These are phyloP conservation scores for Jacaranda copaia DNA, from an alignment of 257 asterid genomes.

Conservation along the genomic window DNA sequence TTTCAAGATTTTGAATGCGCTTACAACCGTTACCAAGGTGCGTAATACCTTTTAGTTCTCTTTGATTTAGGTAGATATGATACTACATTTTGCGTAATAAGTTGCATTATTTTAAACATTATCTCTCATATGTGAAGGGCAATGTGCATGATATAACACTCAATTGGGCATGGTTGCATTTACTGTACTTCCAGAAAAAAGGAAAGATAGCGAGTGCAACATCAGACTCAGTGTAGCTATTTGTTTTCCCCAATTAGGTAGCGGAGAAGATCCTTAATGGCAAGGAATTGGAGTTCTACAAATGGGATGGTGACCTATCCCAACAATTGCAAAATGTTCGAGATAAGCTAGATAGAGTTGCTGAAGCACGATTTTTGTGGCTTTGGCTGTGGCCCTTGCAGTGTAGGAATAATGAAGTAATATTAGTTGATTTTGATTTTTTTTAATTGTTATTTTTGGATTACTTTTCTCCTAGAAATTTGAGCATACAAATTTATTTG, in stretches of 20 bases:
- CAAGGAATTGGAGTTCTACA: constrained; percentile 90
- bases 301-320: constrained; percentile 88
- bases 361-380: constrained; percentile 79
- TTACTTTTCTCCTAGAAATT: no score
- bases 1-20: no score
- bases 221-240: not conserved
- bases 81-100: not conserved
- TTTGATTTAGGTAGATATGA: not conserved
- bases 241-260: constrained; percentile 51
- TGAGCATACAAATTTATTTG: no score
- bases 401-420: no score
- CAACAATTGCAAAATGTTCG: constrained; percentile 86
- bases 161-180: not conserved
- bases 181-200: not conserved
- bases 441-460: no score
- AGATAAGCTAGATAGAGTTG: constrained; percentile 79
- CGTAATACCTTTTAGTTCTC: not conserved
- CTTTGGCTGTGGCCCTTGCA: not conserved
- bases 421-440: no score
- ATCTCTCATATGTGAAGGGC: not conserved
- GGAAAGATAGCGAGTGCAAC: not conserved
- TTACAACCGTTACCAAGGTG: no score
- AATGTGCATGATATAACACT: not conserved
- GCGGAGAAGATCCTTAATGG: constrained; percentile 73
- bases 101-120: not conserved